Base-by-base conservation (phyloP, 2,329 filamentous ascomycete species). In the Diaporthe nobilis region DNA sequence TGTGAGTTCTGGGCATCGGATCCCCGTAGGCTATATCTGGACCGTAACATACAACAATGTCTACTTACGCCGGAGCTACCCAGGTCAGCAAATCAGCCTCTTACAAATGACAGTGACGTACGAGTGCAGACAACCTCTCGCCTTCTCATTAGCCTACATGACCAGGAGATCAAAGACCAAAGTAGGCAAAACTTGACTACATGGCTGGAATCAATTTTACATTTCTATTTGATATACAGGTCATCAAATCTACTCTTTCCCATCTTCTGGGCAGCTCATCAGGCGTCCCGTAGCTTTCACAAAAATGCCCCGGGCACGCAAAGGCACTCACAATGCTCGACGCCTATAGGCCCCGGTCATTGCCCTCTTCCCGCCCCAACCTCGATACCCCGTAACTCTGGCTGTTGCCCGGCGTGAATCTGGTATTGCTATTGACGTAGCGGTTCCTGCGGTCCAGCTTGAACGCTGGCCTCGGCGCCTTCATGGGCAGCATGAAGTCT, bases 401-500 rank as follows among this genome's bases (percentile, higher is more conserved):
- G 51, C 71, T 5, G 37, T 22, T 65, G 6, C 71, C 71, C 34
- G 39, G 25, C 2, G 58, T 37, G 39, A 73, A n/a, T 2, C 15
- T 60, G 13, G 28, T 10, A 8, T 49, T 9, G 4, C 28, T 6
- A 4, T 71, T 9, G 10, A 25, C 15, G 25, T 65, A 65, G 37
- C 12, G 39, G n/a, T 2, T 20, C 37, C 44, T 39, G 34, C 42
- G 55, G 39, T 53, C 20, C 37, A 73, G 71, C 58, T 9, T 73
- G n/a, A 0, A 1, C 34, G 60, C 1, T n/a, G 58, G 34, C 51
- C 25, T 55, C 4, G 71, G 71, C 13, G 12, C 31, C 60, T 17
- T 65, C 4, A 57, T 12, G 9, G 61, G 47, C 49, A 17, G 78
- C 58, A 82, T 80, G 74, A 85, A 85, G 70, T 85, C 82, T 25